Conservation (phyloP, 441 rosid genomes). For the Biscutella laevigata region DNA sequence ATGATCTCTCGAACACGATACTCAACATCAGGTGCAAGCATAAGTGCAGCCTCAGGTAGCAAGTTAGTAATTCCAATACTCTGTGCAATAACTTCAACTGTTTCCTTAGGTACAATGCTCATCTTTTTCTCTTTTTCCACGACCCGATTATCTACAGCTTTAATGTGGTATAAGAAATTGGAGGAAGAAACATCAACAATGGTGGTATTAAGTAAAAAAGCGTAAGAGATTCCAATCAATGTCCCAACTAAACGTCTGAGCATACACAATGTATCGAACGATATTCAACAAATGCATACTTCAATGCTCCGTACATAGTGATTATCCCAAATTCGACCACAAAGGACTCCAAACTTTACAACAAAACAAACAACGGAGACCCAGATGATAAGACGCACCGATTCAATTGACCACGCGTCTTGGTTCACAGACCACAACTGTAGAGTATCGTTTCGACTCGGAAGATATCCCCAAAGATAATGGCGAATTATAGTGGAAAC, state of each 20-base stretch:
- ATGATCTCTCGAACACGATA: constrained; percentile 85
- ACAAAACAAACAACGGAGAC: too few relatives aligned
- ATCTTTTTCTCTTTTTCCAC: constrained; percentile 27
- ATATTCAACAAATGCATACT: constrained; percentile 4
- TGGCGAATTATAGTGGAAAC: too few relatives aligned
- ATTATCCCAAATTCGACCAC: background rate
- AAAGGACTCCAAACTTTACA: background rate
- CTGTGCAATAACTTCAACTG: constrained; percentile 80
- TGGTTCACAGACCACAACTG: too few relatives aligned
- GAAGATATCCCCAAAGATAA: too few relatives aligned
- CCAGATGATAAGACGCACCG: too few relatives aligned
- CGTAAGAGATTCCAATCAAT: background rate
- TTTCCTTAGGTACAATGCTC: constrained; percentile 89
- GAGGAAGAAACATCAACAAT: constrained; percentile 1
- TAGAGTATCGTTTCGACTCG: too few relatives aligned
- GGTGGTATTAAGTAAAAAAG: background rate
- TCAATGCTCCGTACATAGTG: background rate
- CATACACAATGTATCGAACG: background rate
- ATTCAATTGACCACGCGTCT: too few relatives aligned
- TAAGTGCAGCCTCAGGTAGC: constrained; percentile 60
- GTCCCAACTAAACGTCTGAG: background rate
- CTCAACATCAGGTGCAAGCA: constrained; percentile 87
- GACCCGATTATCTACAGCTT: too few relatives aligned
- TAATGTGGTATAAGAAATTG: background rate
- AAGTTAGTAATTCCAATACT: constrained; percentile 66